Base-by-base conservation (phyloP, 1,139 yeast genomes). In the Protomyces lactucae-debilis region DNA sequence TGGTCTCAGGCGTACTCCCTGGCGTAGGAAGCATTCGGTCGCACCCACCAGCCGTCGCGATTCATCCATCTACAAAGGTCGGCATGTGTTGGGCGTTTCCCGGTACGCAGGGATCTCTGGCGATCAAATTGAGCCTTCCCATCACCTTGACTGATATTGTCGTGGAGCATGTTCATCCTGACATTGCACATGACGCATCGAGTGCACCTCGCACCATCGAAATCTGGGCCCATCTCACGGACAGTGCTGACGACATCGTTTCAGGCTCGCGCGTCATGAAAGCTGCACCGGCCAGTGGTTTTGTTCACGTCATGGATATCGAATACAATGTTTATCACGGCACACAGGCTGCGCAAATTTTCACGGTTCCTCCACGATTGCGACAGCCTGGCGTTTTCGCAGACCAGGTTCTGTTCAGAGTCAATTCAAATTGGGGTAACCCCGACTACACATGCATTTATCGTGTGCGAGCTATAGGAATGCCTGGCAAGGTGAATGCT, bases 1-100 rank as follows among this genome's bases (percentile, higher is more conserved):
- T 64, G 21, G 56, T 57, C 14, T 37, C 57, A 3, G 55, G 55
- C 16, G 28, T 52, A 32, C 55, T 66, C 9, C 67, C 68, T 43
- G 74, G 73, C 28, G 65, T 72, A 43, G 73, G 73, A 5, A 68
- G 69, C 6, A 66, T 69, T 53, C 64, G 66, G 25, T 67, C 72
- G 10, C 66, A 72, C 48, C 68, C 70, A 5, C 73, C 75, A 9
- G 71, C 69, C 39, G 70, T 68, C 39, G 76, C 75, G 2, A 68
- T 75, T 14, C 66, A 67, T 32, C 68, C 72, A 2, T 71, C 70
- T 2, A 66, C 67, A 21, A 67, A 70, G 14, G 69, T 71, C 1
- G 78, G 77, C 4, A 69, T 69, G 56, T 76, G 78, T 67, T 76
- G 78, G 78, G 74, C 78, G 28, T 72, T 76, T 60, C 68, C 71